phyloP scores from a whole-genome alignment of 2,329 filamentous ascomycete genomes.

The Fusarium odoratissimum region DNA sequence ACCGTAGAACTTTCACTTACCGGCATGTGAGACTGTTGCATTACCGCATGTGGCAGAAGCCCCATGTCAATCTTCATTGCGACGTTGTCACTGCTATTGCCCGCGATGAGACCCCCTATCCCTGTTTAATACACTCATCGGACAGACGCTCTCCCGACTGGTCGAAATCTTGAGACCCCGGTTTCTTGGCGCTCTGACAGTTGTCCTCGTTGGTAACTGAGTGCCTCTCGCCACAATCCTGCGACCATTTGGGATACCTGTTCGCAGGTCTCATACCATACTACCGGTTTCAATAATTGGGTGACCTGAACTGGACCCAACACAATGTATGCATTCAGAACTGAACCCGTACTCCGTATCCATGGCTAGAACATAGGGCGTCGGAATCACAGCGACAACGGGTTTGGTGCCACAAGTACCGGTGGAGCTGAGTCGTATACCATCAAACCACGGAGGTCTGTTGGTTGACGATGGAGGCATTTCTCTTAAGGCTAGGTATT shows the following conservation, averaged over 20 bases:
- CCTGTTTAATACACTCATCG: constrained; percentile 1
- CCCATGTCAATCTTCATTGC: not conserved
- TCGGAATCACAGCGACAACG: constrained; percentile 34
- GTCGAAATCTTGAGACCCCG: not conserved
- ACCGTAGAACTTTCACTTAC: not conserved
- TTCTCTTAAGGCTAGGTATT: not conserved
- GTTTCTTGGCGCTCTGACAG: constrained; percentile 14
- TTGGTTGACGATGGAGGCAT: constrained; percentile 7
- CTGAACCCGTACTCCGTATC: not conserved
- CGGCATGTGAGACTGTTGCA: constrained; percentile 1
- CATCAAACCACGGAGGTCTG: constrained; percentile 17
- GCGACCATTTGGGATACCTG: constrained; percentile 27
- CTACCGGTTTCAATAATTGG: constrained; percentile 17
- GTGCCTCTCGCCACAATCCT: constrained; percentile 8
- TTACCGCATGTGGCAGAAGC: not conserved
- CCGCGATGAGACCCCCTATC: constrained; percentile 5
- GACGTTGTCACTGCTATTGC: not conserved
- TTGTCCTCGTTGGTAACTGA: constrained; percentile 12
- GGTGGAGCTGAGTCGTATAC: constrained; percentile 33
- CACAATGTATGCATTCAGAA: constrained; percentile 11
- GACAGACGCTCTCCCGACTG: constrained; percentile 8
- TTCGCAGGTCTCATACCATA: constrained; percentile 25
- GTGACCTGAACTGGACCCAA: constrained; percentile 10
- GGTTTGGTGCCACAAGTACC: constrained; percentile 28
- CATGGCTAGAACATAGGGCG: constrained; percentile 2